phyloP scores from a whole-genome alignment of 305 asterid genomes.

The Fraxinus greggii region DNA sequence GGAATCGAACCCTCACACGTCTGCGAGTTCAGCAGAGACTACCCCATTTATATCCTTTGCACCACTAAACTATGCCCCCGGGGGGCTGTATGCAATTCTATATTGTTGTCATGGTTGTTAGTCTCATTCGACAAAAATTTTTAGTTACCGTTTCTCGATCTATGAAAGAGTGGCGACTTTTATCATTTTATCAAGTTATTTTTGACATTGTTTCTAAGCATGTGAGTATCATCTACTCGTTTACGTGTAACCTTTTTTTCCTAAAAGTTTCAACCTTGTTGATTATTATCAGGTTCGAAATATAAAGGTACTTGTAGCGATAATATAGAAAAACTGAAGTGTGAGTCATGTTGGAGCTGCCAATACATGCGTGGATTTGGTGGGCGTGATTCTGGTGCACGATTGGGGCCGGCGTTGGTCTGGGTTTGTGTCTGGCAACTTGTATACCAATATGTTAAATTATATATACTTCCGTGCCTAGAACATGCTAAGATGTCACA shows the following conservation, averaged over 20 bases:
- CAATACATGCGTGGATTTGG: conserved; percentile 10
- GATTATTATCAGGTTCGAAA: background rate
- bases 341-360: background rate
- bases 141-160: background rate
- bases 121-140: background rate
- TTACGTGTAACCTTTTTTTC: too few species aligned
- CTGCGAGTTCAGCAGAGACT: too few species aligned
- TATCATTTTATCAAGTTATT: too few species aligned
- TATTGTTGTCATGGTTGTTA: background rate
- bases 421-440: conserved; percentile 31
- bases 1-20: too few species aligned
- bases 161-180: background rate
- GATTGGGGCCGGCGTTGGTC: conserved; percentile 34
- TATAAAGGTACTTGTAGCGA: background rate
- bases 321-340: too few species aligned
- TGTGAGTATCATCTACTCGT: too few species aligned
- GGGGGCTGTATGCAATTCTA: too few species aligned
- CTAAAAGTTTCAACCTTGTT: too few species aligned
- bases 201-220: too few species aligned
- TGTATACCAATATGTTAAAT: background rate
- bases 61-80: too few species aligned
- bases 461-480: background rate
- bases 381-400: conserved; percentile 18
- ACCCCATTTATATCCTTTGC: too few species aligned
- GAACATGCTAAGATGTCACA: conserved; percentile 33